phyloP scores from a whole-genome alignment of 768 basidiomycete species.

The Trametes sanguinea region DNA sequence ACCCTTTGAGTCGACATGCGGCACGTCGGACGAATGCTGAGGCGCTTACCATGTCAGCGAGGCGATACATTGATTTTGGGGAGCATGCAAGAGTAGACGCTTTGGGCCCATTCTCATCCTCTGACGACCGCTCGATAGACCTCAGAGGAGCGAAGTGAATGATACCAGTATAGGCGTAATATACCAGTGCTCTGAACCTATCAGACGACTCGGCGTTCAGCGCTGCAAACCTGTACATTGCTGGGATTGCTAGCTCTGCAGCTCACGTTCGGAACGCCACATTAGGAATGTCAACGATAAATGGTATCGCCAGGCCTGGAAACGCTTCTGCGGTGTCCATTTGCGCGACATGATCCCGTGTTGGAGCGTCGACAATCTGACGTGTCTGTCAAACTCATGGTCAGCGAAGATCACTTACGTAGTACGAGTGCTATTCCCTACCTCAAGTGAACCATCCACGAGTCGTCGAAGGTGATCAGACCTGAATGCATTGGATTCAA shows the following conservation, averaged over 20 bases:
- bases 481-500: too few species aligned
- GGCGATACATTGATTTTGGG: conserved; percentile 31
- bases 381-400: not conserved
- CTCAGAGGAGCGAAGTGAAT: conserved; percentile 20
- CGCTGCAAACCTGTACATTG: not conserved
- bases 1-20: not conserved
- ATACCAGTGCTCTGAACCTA: conserved; percentile 22
- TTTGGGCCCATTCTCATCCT: not conserved
- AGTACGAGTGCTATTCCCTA: not conserved
- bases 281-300: not conserved
- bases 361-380: too few species aligned
- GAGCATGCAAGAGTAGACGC: conserved; percentile 16
- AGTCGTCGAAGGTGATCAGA: too few species aligned
- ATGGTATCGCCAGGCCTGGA: not conserved
- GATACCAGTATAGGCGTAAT: conserved; percentile 23
- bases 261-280: conserved; percentile 18
- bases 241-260: not conserved
- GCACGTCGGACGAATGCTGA: not conserved
- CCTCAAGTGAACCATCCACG: not conserved
- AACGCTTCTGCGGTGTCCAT: too few species aligned
- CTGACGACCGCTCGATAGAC: not conserved
- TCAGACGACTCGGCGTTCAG: not conserved
- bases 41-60: conserved; percentile 25
- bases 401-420: not conserved
- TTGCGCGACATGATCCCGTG: too few species aligned